Conservation (phyloP, 441 rosid species). For the Adansonia madagascariensis region DNA sequence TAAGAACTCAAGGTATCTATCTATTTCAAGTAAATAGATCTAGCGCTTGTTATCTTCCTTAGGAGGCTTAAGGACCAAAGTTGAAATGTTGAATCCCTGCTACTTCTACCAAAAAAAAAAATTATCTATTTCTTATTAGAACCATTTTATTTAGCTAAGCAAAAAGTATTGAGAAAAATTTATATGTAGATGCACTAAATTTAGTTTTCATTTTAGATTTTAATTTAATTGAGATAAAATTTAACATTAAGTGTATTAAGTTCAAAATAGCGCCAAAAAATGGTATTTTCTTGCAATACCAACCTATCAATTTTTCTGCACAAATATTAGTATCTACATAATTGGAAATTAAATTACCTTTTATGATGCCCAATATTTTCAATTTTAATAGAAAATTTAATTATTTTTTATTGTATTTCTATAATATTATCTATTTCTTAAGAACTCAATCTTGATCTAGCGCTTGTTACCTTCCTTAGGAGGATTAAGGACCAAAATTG, state of each 20-base stretch:
- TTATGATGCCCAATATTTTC: not conserved
- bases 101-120: not conserved
- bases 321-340: not conserved
- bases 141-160: slow-evolving; percentile 1
- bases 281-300: slow-evolving; percentile 11
- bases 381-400: too few species aligned
- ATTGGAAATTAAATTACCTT: not conserved
- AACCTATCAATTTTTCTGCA: not conserved
- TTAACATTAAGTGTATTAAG: slow-evolving; percentile 8
- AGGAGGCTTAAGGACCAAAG: not conserved
- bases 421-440: slow-evolving; percentile 1
- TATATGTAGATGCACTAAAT: not conserved
- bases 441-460: slow-evolving; percentile 8
- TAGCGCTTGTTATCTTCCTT: not conserved
- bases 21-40: too few species aligned
- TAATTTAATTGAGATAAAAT: slow-evolving; percentile 10
- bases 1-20: not conserved
- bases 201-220: not conserved
- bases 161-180: not conserved
- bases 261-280: not conserved
- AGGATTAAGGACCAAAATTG: slow-evolving; percentile 1
- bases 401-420: not conserved
- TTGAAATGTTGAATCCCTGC: not conserved
- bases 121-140: not conserved
- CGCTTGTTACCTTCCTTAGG: not conserved